A percentile compares a stretch with the other conserved stretches of the same genome.
Conservation (phyloP, 2,329 filamentous ascomycete genomes). For the Fusarium sp. region DNA sequence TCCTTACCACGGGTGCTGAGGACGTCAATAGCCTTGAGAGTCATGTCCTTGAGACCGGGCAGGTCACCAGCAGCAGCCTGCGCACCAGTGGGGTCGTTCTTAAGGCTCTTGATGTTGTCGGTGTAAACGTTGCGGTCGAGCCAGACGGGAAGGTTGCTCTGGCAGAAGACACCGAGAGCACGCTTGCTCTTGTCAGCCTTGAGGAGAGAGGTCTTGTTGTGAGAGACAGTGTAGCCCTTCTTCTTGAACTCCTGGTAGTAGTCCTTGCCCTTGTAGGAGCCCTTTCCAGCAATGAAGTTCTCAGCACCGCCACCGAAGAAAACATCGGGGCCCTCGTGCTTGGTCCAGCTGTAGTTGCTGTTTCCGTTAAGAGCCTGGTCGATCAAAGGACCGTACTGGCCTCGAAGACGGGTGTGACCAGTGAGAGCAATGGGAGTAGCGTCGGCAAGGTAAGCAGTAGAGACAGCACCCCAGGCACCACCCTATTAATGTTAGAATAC, state of each 20-base stretch:
- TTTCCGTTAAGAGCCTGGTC: constrained; percentile 81
- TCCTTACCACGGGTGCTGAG: constrained; percentile 73
- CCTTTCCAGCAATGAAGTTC: constrained; percentile 73
- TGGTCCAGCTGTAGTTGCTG: constrained; percentile 84
- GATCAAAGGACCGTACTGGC: constrained; percentile 76
- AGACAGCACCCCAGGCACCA: constrained; percentile 73
- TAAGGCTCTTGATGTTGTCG: constrained; percentile 72
- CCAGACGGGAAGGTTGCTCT: constrained; percentile 83
- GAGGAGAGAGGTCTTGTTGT: constrained; percentile 78
- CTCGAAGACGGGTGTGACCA: constrained; percentile 77
- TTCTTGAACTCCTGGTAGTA: constrained; percentile 83
- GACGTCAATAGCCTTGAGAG: constrained; percentile 84
- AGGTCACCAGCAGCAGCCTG: constrained; percentile 75
- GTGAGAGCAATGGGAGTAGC: constrained; percentile 82
- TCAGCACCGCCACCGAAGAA: constrained; percentile 86
- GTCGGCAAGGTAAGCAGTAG: constrained; percentile 84
- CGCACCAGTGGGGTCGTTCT: constrained; percentile 76
- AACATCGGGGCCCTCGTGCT: constrained; percentile 79
- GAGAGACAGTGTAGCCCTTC: constrained; percentile 75
- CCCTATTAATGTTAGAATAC: constrained; percentile 48
- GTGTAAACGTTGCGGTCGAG: constrained; percentile 85
- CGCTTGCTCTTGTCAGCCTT: constrained; percentile 67
- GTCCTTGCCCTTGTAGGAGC: constrained; percentile 75
- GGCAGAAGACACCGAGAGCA: constrained; percentile 82
- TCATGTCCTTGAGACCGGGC: constrained; percentile 90